These are phyloP conservation scores for Mortierella sp. DNA, from an alignment of 371 early-diverging fungal genomes.

Conservation along the genomic window DNA sequence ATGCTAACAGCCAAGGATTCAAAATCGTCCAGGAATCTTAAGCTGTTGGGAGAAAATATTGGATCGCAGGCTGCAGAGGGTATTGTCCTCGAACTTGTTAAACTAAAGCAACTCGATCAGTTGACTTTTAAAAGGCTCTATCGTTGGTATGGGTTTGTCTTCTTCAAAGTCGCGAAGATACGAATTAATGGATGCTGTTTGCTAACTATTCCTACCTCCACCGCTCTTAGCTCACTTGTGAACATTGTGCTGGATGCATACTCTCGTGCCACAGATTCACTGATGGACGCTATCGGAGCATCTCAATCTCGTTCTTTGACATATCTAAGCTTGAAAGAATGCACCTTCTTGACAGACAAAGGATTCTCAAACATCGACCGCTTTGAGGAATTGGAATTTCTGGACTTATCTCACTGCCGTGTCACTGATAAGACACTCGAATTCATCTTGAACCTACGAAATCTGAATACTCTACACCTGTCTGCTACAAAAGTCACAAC, in stretches of 20 bases:
- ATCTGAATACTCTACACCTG: slow-evolving; percentile 28
- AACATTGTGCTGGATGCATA: slow-evolving; percentile 49
- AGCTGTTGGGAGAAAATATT: slow-evolving; percentile 22
- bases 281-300: slow-evolving; percentile 40
- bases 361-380: slow-evolving; percentile 41
- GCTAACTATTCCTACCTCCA: not conserved
- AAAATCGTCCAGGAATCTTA: slow-evolving; percentile 25
- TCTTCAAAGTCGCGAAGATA: not conserved
- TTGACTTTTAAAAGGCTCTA: slow-evolving; percentile 33
- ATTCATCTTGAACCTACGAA: slow-evolving; percentile 23
- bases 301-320: slow-evolving; percentile 40
- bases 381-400: slow-evolving; percentile 42
- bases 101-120: slow-evolving; percentile 47
- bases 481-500: slow-evolving; percentile 45
- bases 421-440: slow-evolving; percentile 45
- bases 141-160: slow-evolving; percentile 21
- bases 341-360: slow-evolving; percentile 34
- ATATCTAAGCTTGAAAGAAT: slow-evolving; percentile 41
- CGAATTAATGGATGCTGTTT: not conserved
- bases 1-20: slow-evolving; percentile 35
- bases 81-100: slow-evolving; percentile 40
- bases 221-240: slow-evolving; percentile 23
- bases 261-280: slow-evolving; percentile 49
- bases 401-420: slow-evolving; percentile 52
- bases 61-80: slow-evolving; percentile 43